Base-by-base conservation (phyloP, 306 rosid genomes). In the Lablab purpureus region DNA sequence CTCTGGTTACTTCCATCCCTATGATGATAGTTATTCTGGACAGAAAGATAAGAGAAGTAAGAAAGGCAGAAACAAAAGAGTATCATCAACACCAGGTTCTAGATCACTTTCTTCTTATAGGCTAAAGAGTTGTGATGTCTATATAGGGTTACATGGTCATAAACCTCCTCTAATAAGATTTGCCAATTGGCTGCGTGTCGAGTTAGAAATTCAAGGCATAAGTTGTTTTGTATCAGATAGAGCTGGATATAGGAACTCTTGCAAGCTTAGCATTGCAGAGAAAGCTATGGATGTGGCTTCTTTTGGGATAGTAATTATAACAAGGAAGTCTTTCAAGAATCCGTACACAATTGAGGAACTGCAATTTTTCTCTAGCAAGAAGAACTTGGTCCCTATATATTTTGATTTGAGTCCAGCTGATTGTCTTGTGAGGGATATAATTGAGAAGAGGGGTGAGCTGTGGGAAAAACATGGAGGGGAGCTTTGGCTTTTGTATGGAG, bases 391-490 rank as follows among this genome's bases (percentile, higher is more conserved):
- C 22, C 98, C 98, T 10, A 82, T 93, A 83, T 93, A 84, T 85
- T 90, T 87, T 87, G 97, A 91, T 84, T 86, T 91, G 90, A 84
- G 88, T 79, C 90, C 95, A 15, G 89, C 84, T 9, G 95, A 91
- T 86, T 93, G 98, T 82, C 91, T 93, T 80, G 94, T 88, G 40
- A 87, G 98, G 87, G 98, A 93, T 79, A 90, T 93, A 62, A 85
- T 91, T 64, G 98, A 93, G 86, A 91, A 81, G 90, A 89, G 97
- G 83, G 98, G 98, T 76, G 98, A 93, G 82, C 51, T 90, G 80
- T 93, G 95, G 98, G 98, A 88, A 67, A 90, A 87, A 72, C 82
- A 84, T 85, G 98, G 98, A 43, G 98, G 98, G 63, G 91, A 93
- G 67, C 77, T 93, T 43, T 93, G 98, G 98, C 76, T 80, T 76